Evolutionary conservation across 805 yeast genomes (phyloP).

Genomic region (Wickerhamomyces alni): DNA sequence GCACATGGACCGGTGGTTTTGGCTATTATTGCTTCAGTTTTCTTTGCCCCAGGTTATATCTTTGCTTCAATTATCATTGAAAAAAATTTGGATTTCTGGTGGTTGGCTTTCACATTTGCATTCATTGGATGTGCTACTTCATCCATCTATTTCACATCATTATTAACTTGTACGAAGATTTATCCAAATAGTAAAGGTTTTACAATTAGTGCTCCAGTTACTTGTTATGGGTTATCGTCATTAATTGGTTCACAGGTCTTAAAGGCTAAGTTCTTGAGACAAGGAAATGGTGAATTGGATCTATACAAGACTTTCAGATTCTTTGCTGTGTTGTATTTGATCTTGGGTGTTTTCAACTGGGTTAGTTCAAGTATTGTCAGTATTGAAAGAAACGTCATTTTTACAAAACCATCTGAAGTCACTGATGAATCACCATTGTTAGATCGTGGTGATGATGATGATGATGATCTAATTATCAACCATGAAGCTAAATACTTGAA

Average conservation of each 20-base stretch:
- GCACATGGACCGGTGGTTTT: slow-evolving; percentile 76
- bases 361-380: slow-evolving; percentile 59
- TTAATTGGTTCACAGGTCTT: slow-evolving; percentile 63
- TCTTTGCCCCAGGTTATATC: slow-evolving; percentile 66
- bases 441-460: slow-evolving; percentile 20
- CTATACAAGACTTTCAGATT: slow-evolving; percentile 46
- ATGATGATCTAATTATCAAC: slow-evolving; percentile 22
- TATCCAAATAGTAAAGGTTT: slow-evolving; percentile 71
- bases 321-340: slow-evolving; percentile 46
- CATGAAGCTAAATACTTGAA: slow-evolving; percentile 14
- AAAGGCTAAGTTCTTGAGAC: slow-evolving; percentile 29
- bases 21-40: slow-evolving; percentile 51
- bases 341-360: slow-evolving; percentile 56
- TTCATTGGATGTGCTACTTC: slow-evolving; percentile 70
- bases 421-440: slow-evolving; percentile 31
- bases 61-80: slow-evolving; percentile 35
- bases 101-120: slow-evolving; percentile 45
- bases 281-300: slow-evolving; percentile 30
- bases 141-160: slow-evolving; percentile 61
- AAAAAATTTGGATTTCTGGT: slow-evolving; percentile 23
- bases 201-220: slow-evolving; percentile 83
- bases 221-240: slow-evolving; percentile 81
- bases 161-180: slow-evolving; percentile 80
- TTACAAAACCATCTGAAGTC: slow-evolving; percentile 11
- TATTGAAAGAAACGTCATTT: slow-evolving; percentile 29